These are phyloP conservation scores for Diddensiella transvaalensis DNA, from an alignment of 805 yeast genomes.

Conservation along the genomic window DNA sequence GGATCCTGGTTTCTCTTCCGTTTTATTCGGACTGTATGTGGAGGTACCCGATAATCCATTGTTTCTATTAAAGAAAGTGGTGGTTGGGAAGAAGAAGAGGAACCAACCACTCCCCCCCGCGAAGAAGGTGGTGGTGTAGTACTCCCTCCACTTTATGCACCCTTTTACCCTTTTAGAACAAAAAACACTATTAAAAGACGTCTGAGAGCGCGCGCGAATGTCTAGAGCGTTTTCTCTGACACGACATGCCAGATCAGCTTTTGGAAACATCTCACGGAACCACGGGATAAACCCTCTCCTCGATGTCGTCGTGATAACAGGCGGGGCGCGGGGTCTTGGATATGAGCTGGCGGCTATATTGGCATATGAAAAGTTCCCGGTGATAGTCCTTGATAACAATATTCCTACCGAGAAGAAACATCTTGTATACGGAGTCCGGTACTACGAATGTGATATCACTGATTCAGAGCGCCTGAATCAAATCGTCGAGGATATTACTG, in stretches of 20 bases:
- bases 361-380: slow-evolving; percentile 42
- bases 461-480: slow-evolving; percentile 42
- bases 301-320: slow-evolving; percentile 61
- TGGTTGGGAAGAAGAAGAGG: slow-evolving; percentile 1
- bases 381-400: slow-evolving; percentile 63
- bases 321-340: slow-evolving; percentile 83
- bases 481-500: slow-evolving; percentile 39
- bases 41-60: slow-evolving; percentile 32
- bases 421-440: slow-evolving; percentile 42
- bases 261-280: not conserved
- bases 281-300: slow-evolving; percentile 11
- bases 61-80: not conserved
- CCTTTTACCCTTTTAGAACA: too few relatives aligned
- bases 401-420: slow-evolving; percentile 31
- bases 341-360: slow-evolving; percentile 52
- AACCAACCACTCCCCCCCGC: too few relatives aligned
- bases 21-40: slow-evolving; percentile 76
- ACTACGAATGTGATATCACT: slow-evolving; percentile 70
- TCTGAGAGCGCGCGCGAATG: too few relatives aligned
- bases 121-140: too few relatives aligned
- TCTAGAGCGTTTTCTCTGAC: not conserved
- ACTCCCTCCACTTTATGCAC: too few relatives aligned
- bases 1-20: slow-evolving; percentile 87
- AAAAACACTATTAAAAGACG: too few relatives aligned
- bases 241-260: not conserved